Conservation (phyloP, 1,284 basidiomycete genomes). For the Flammula alnicola region DNA sequence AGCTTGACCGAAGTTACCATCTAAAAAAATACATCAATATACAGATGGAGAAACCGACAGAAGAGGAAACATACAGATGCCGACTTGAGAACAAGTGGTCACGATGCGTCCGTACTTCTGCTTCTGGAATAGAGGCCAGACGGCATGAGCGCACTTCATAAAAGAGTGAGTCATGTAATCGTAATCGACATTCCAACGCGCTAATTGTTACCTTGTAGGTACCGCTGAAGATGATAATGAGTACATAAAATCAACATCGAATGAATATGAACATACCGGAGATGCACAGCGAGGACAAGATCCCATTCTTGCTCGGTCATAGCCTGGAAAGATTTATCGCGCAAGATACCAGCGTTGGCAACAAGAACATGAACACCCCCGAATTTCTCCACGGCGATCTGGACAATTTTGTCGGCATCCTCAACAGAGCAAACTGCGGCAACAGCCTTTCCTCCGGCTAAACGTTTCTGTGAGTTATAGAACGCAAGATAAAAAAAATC, state of each 20-base stretch:
- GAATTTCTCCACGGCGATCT: slow-evolving; percentile 87
- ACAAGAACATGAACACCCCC: slow-evolving; percentile 89
- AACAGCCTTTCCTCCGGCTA: slow-evolving; percentile 86
- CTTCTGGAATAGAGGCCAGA: slow-evolving; percentile 97
- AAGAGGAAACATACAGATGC: slow-evolving; percentile 71
- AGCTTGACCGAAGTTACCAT: slow-evolving; percentile 94
- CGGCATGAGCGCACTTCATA: slow-evolving; percentile 85
- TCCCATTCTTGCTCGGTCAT: slow-evolving; percentile 97
- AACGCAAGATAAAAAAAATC: neutral
- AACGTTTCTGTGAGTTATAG: neutral
- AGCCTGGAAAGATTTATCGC: slow-evolving; percentile 89
- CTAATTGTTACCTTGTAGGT: slow-evolving; percentile 83
- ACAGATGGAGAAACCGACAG: neutral
- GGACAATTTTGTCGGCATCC: slow-evolving; percentile 91
- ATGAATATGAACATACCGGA: slow-evolving; percentile 54
- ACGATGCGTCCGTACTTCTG: slow-evolving; percentile 98
- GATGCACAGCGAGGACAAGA: slow-evolving; percentile 86
- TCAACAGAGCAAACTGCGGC: slow-evolving; percentile 89
- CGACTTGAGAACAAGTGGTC: slow-evolving; percentile 92
- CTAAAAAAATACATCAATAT: slow-evolving; percentile 40
- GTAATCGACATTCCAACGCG: too few species aligned
- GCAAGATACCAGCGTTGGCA: slow-evolving; percentile 94
- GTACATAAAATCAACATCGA: neutral
- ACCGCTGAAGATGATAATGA: slow-evolving; percentile 42
- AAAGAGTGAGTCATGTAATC: too few species aligned